These are phyloP conservation scores for Globisporangium perplexum DNA, from an alignment of 352 stramenopile species.

Conservation along the genomic window DNA sequence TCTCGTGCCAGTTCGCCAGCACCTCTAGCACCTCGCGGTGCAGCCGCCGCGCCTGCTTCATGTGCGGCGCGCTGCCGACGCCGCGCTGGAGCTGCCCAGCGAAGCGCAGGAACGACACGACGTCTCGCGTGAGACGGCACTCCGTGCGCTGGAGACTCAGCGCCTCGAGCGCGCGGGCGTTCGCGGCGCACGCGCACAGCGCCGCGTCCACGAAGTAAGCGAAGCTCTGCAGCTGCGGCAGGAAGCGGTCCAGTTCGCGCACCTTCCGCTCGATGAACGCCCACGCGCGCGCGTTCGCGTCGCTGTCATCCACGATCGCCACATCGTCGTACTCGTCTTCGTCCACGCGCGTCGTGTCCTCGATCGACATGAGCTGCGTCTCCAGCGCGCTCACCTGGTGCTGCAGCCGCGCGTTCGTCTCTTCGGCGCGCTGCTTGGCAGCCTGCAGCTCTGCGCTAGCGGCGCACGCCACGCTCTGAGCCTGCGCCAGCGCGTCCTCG, in stretches of 20 bases:
- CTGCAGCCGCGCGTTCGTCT: background rate
- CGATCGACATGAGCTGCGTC: slow-evolving; percentile 11
- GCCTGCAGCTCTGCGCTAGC: background rate
- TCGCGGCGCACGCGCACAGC: slow-evolving; percentile 30
- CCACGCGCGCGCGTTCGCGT: slow-evolving; percentile 12
- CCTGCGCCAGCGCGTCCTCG: slow-evolving; percentile 3
- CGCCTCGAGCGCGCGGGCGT: slow-evolving; percentile 19
- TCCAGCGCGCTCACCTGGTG: slow-evolving; percentile 7
- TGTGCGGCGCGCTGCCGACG: slow-evolving; percentile 6
- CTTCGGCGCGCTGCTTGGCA: background rate
- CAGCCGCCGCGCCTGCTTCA: slow-evolving; percentile 22
- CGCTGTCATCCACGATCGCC: background rate
- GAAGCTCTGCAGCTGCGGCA: slow-evolving; percentile 35
- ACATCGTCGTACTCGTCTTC: slow-evolving; percentile 8
- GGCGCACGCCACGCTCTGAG: background rate
- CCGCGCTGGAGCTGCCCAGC: slow-evolving; percentile 11
- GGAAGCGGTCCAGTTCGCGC: slow-evolving; percentile 27
- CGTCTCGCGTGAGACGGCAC: slow-evolving; percentile 9
- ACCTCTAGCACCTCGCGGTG: slow-evolving; percentile 27
- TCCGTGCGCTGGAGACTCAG: slow-evolving; percentile 21
- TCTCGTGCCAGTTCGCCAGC: slow-evolving; percentile 45
- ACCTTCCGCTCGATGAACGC: slow-evolving; percentile 14
- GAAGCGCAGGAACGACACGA: slow-evolving; percentile 21
- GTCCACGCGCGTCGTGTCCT: slow-evolving; percentile 6
- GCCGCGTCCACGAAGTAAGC: slow-evolving; percentile 21